These are phyloP conservation scores for Rhodosporidiobolus odoratus DNA, from an alignment of 768 basidiomycete species.

Conservation along the genomic window DNA sequence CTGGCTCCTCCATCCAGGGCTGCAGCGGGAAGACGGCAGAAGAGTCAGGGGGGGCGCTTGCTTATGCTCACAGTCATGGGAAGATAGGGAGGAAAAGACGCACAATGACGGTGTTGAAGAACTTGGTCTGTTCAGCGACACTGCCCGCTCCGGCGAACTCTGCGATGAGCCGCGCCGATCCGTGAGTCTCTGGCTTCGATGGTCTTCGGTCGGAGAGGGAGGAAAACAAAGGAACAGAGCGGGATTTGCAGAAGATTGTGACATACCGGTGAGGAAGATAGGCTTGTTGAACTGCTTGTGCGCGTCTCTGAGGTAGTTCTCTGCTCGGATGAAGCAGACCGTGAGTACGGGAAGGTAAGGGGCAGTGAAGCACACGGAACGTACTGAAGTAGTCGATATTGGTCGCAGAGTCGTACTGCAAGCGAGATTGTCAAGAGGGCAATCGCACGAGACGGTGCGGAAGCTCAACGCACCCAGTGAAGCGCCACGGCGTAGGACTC, in stretches of 20 bases:
- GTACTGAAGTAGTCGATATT: constrained; percentile 19
- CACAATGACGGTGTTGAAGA: constrained; percentile 26
- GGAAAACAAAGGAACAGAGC: too few relatives aligned
- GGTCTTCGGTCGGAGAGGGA: too few relatives aligned
- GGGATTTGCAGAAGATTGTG: too few relatives aligned
- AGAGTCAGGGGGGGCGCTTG: too few relatives aligned
- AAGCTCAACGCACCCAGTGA: neutral
- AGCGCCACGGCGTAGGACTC: constrained; percentile 4
- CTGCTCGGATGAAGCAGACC: neutral
- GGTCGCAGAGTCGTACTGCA: constrained; percentile 19
- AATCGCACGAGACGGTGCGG: neutral
- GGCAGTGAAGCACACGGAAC: neutral
- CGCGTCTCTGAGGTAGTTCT: constrained; percentile 11
- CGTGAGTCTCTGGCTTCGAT: too few relatives aligned
- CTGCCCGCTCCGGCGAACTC: constrained; percentile 23
- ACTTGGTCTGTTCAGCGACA: constrained; percentile 14
- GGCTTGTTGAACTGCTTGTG: neutral
- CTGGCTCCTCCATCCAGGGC: neutral
- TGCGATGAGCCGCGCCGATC: too few relatives aligned
- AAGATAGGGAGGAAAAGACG: neutral
- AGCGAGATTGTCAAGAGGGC: neutral
- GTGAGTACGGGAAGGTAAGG: neutral
- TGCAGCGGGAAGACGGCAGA: neutral
- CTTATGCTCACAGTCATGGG: too few relatives aligned
- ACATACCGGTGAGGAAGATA: too few relatives aligned